Conservation (phyloP, 108 stramenopile species). For the Cyclostephanos tholiformis region DNA sequence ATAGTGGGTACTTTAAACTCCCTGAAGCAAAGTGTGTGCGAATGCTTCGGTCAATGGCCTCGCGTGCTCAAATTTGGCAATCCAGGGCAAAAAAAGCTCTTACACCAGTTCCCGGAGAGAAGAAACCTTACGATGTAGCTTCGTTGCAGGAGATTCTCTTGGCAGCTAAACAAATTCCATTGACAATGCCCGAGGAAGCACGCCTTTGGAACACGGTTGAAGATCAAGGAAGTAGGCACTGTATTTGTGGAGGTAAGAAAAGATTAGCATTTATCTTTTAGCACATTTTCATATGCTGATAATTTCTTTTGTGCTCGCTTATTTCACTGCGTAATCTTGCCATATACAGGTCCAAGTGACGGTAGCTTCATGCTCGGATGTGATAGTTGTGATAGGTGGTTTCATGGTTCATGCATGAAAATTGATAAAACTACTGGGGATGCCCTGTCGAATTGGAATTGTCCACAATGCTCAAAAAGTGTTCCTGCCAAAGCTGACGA, state of each 20-base stretch:
- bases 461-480: conserved; percentile 53
- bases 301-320: conserved; percentile 2
- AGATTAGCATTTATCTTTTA: not conserved
- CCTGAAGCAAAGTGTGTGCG: conserved; percentile 72
- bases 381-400: conserved; percentile 84
- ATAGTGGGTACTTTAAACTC: conserved; percentile 46
- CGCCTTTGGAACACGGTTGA: conserved; percentile 59
- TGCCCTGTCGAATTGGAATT: conserved; percentile 58
- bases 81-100: conserved; percentile 62
- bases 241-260: conserved; percentile 62
- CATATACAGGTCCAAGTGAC: conserved; percentile 65
- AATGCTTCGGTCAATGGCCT: conserved; percentile 62
- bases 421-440: conserved; percentile 50
- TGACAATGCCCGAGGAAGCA: conserved; percentile 55
- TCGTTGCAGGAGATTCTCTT: conserved; percentile 51
- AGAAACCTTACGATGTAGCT: conserved; percentile 47
- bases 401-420: conserved; percentile 84
- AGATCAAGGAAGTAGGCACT: conserved; percentile 66
- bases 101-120: conserved; percentile 53
- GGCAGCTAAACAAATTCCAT: conserved; percentile 51
- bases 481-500: not conserved
- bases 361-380: conserved; percentile 89
- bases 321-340: not conserved
- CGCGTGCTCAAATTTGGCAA: conserved; percentile 62
- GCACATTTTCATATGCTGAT: not conserved